Base-by-base conservation (phyloP, 768 basidiomycete genomes). In the Rhizopogon vesiculosus region DNA sequence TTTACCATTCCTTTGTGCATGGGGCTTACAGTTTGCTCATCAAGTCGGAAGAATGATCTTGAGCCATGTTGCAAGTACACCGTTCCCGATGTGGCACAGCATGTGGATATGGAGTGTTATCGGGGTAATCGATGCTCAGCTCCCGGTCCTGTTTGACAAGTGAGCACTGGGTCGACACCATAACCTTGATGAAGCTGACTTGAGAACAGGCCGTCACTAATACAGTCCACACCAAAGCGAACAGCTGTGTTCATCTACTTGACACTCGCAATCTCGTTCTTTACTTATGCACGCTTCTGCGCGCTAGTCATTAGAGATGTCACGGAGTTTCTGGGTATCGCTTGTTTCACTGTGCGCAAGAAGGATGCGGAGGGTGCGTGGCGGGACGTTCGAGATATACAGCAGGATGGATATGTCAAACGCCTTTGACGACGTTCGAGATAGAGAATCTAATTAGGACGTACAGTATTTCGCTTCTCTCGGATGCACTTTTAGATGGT, bases 11-110 rank as follows among this genome's bases (percentile, higher is more conserved):
- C 71, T 95, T 16, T 87, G 85, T 63, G 86, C 90, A 18, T 98
- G 95, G 94, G 96, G 94, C n/a, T 69, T 91, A 51, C 89, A 91
- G 69, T 91, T 92, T 61, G 87, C 89, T 29, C 90, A 91, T 60
- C 87, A 94, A 67, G 95, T 97, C 39, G 92, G 93, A 10, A 76
- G 87, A 61, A 89, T 98, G 78, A 98, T 98, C 64, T 74, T 97
- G 45, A 91, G 94, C 1, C 97, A 98, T 69, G 85, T 97, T 29
- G 94, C 95, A 51, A 84, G 83, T 59, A 76, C 80, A 43, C 74
- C 83, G 5, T 96, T 98, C 76, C 97, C 97, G 0, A 76, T 80
- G 65, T 94, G 89, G 83, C 90, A 95, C 66, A 82, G 80, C 64
- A 82, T 95, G 68, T 95, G 94, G 86, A 68, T 92, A 7, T 91